Conservation (phyloP, 345 rosid genomes). For the Populus alba region DNA sequence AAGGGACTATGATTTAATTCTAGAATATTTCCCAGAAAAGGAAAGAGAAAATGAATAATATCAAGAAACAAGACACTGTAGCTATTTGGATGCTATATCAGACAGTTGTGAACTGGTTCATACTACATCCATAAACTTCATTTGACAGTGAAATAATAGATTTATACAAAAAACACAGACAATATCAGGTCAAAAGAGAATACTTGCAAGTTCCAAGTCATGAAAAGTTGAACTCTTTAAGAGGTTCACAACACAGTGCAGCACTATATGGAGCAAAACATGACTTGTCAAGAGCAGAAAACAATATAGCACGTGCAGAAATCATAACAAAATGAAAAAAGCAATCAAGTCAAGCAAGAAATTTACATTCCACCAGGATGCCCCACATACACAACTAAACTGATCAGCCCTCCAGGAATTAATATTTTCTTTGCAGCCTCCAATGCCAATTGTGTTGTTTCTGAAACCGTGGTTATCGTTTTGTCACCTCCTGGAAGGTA, state of each 20-base stretch:
- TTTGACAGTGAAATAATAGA: neutral
- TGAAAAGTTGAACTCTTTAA: neutral
- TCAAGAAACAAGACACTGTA: no score
- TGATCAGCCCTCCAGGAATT: slow-evolving; percentile 69
- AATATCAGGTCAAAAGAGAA: neutral
- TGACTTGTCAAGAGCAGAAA: neutral
- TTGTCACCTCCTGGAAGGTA: slow-evolving; percentile 91
- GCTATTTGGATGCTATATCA: no score
- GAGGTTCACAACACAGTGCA: neutral
- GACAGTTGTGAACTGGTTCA: no score
- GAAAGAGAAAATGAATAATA: no score
- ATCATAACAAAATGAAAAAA: neutral
- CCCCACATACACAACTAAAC: slow-evolving; percentile 75
- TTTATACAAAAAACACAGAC: neutral
- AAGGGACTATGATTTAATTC: no score
- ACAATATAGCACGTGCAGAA: neutral
- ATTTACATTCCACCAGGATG: slow-evolving; percentile 85
- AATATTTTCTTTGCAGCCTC: slow-evolving; percentile 64
- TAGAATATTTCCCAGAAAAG: no score
- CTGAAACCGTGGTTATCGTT: slow-evolving; percentile 50
- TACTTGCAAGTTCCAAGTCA: neutral
- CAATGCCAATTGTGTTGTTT: slow-evolving; percentile 62
- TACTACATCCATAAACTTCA: neutral
- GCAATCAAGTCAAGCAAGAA: neutral
- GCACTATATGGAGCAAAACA: neutral